Conservation (phyloP, 2,329 filamentous ascomycete genomes). For the Sarocladiaceae sp. region DNA sequence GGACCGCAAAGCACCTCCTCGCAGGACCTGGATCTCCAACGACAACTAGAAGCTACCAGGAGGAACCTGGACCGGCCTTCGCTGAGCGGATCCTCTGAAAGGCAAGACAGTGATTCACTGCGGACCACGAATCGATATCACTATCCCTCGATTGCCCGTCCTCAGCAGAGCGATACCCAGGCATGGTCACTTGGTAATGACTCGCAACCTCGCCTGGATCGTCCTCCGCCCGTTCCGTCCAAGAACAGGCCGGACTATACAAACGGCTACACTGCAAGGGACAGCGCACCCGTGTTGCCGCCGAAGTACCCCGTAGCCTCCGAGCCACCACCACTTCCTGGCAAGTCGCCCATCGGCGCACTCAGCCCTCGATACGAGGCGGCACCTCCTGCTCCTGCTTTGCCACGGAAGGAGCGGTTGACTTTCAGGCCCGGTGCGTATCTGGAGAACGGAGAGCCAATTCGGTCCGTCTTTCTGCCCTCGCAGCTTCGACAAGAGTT, state of each 20-base stretch:
- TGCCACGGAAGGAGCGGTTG: conserved; percentile 53
- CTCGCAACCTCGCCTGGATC: background rate
- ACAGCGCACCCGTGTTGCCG: conserved; percentile 19
- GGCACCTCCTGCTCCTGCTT: conserved; percentile 16
- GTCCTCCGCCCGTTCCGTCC: background rate
- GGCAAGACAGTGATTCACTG: conserved; percentile 15
- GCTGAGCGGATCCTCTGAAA: conserved; percentile 9
- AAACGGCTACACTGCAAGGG: background rate
- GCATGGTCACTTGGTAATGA: too few relatives aligned
- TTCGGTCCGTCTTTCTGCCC: conserved; percentile 86
- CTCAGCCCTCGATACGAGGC: background rate
- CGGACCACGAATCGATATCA: conserved; percentile 34
- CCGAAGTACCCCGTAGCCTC: conserved; percentile 20
- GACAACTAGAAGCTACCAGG: conserved; percentile 50
- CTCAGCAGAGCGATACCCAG: conserved; percentile 42
- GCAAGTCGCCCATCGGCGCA: conserved; percentile 9
- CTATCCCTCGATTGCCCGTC: conserved; percentile 54
- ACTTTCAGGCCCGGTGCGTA: conserved; percentile 74
- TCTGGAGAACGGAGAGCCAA: conserved; percentile 81
- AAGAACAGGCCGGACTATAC: background rate
- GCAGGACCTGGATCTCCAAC: conserved; percentile 41
- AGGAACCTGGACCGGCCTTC: conserved; percentile 38
- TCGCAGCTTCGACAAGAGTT: conserved; percentile 70
- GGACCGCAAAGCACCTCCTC: background rate
- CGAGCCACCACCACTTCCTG: background rate